phyloP scores from a whole-genome alignment of 306 rosid genomes.

The Dryas octopetala region DNA sequence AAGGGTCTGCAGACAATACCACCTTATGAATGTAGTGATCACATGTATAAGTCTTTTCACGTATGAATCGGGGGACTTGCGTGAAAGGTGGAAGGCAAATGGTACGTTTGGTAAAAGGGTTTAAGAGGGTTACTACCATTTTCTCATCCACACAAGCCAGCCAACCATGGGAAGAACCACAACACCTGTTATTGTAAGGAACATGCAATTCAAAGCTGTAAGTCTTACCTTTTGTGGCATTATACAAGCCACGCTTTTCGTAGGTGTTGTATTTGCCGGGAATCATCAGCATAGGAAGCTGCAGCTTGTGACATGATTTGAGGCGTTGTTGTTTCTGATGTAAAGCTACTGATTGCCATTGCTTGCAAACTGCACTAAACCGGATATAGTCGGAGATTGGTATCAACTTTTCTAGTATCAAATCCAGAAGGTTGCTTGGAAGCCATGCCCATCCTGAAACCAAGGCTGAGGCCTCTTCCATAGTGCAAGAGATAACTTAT shows the following conservation, averaged over 20 bases:
- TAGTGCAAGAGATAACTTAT: not conserved
- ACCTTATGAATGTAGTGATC: not conserved
- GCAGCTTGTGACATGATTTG: not conserved
- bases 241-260: not conserved
- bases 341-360: not conserved
- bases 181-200: not conserved
- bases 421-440: conserved; percentile 12
- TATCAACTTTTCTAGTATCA: not conserved
- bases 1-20: conserved; percentile 6
- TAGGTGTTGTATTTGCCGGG: not conserved
- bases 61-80: not conserved
- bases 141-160: conserved; percentile 1
- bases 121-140: not conserved
- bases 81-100: conserved; percentile 2
- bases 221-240: not conserved
- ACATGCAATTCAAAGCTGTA: not conserved
- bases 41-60: not conserved
- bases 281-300: conserved; percentile 9
- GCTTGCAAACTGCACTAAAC: conserved; percentile 10
- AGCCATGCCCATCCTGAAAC: not conserved
- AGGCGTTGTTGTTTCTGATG: not conserved
- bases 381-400: conserved; percentile 1
- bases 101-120: conserved; percentile 2
- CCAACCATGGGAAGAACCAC: conserved; percentile 14
- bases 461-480: not conserved